A percentile compares a stretch with the other conserved stretches of the same genome.
phyloP scores from a whole-genome alignment of 2,329 filamentous ascomycete species.

The Calonectria multiphialidica region DNA sequence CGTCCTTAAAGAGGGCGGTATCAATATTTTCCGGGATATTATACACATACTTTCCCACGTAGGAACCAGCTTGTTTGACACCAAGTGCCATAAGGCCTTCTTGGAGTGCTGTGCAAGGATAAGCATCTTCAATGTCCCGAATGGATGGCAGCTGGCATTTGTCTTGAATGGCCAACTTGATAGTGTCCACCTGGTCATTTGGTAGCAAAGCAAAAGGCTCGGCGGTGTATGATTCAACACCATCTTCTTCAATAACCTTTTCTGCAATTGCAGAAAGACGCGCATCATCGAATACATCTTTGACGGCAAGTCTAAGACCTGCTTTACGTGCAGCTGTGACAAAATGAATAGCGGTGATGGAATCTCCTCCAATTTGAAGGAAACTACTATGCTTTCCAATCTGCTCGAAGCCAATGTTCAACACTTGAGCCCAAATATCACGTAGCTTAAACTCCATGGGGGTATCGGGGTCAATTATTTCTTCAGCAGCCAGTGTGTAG shows the following conservation, averaged over 20 bases:
- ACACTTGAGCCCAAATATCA: slow-evolving; percentile 25
- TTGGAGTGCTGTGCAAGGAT: slow-evolving; percentile 10
- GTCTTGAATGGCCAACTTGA: background rate
- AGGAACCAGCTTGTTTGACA: slow-evolving; percentile 12
- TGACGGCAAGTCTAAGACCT: background rate
- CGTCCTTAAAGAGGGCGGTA: background rate
- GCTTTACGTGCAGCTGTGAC: slow-evolving; percentile 17
- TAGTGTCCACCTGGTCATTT: background rate
- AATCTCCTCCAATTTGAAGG: slow-evolving; percentile 43
- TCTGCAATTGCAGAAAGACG: background rate
- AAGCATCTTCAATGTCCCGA: slow-evolving; percentile 10
- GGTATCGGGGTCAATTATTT: background rate
- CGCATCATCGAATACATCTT: slow-evolving; percentile 8
- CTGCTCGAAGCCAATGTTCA: slow-evolving; percentile 5
- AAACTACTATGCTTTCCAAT: slow-evolving; percentile 47
- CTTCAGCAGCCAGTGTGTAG: background rate
- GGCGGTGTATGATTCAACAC: background rate
- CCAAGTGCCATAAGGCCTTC: slow-evolving; percentile 3
- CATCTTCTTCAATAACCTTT: background rate
- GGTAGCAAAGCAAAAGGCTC: background rate
- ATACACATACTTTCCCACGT: slow-evolving; percentile 9
- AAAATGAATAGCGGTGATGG: slow-evolving; percentile 37
- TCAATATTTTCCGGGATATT: background rate
- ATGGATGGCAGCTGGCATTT: background rate
- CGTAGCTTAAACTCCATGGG: background rate